Evolutionary conservation across 2,329 filamentous ascomycete species (phyloP).

Genomic region (Calonectria fujianensis): DNA sequence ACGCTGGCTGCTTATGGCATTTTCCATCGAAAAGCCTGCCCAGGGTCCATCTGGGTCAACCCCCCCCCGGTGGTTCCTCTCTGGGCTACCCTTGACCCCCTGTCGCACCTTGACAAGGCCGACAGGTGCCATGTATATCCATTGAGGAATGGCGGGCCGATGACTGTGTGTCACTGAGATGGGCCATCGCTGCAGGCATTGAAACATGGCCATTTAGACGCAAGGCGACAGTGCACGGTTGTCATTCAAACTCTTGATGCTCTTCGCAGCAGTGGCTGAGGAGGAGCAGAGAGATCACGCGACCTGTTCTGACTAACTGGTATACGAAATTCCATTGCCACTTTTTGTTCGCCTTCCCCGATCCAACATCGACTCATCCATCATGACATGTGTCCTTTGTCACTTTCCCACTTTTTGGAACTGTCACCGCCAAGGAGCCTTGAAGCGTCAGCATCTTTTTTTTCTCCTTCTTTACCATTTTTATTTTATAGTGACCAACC

Average conservation of each 20-base stretch:
- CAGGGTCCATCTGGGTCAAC: not conserved
- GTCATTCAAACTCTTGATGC: not conserved
- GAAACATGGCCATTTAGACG: not conserved
- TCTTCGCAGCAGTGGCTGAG: not conserved
- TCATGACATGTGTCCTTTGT: slow-evolving; percentile 26
- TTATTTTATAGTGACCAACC: not conserved
- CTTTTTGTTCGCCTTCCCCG: slow-evolving; percentile 15
- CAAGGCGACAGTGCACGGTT: not conserved
- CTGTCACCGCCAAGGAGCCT: not conserved
- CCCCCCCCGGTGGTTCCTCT: not conserved
- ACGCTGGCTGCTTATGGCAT: slow-evolving; percentile 51
- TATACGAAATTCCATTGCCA: slow-evolving; percentile 12
- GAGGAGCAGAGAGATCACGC: not conserved
- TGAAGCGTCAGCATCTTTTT: not conserved
- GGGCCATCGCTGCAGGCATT: not conserved
- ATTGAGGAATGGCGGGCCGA: slow-evolving; percentile 8
- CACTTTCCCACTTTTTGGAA: not conserved
- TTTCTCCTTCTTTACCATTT: not conserved
- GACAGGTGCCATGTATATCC: not conserved
- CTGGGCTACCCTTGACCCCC: not conserved
- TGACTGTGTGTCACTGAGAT: not conserved
- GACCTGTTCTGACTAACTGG: not conserved
- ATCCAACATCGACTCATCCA: not conserved
- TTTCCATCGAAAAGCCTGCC: not conserved
- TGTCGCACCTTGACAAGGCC: not conserved